Evolutionary conservation across 257 asterid species (phyloP), one percentile per base, ranked within the genome.

Genomic region (Leptodermis oblonga): DNA sequence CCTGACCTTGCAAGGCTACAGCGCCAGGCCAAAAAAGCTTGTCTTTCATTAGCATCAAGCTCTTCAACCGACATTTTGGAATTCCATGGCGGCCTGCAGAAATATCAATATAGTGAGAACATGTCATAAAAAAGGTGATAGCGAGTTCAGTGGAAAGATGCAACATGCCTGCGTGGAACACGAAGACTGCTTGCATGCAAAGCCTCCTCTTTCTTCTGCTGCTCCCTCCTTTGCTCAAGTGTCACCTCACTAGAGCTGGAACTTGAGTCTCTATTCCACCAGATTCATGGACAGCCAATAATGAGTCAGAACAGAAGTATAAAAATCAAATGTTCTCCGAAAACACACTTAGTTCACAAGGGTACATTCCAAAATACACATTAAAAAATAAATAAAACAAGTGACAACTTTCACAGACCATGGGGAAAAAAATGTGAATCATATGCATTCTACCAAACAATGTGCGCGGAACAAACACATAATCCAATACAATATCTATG

Each of bases 11-110:
- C 98, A 83, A 93, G 96, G 74, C 48, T 87, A 71, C 97, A 93
- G 43, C 98, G 96, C 97, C 97, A 92, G 80, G 85, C 87, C 46
- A 93, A 84, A 73, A 94, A 93, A 62, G 97, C 89, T 80, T 79
- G 80, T 42, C 80, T 82, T 69, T 93, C 99, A 61, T 81, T 93
- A 68, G 80, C 80, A 72, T 93, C 97, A 73, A 93, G 97, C 90
- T 90, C 96, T 81, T 90, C 99, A 7, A 83, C 89, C 4, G 92
- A 76, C 99, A 90, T 90, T 73, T 80, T 85, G 69, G 96, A 39
- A 74, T 84, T 86, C 98, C 98, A 93, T 1, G 95, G 86, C 6
- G 99, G 99, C 86, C 99, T 92, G 82, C 39, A 76, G 70, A 76
- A 68, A 33, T 37, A 69, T 23, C 73, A 68, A 53, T n/a, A 25